Evolutionary conservation across 2,329 filamentous ascomycete species (phyloP).

Genomic region (Verticillium klebahnii): DNA sequence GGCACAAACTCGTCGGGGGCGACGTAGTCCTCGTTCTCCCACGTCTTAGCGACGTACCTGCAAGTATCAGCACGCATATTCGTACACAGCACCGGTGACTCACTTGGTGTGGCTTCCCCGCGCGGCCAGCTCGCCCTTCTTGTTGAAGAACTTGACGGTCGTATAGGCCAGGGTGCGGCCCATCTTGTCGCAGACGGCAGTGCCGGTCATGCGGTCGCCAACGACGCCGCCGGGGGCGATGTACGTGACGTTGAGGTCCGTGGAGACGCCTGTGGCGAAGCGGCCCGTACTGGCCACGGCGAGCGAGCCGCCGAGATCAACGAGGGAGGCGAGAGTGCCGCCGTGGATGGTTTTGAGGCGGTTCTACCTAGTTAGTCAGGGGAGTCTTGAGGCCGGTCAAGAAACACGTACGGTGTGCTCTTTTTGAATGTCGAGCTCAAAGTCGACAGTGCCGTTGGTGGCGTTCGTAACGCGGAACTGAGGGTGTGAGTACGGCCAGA

Average conservation of each 20-base stretch:
- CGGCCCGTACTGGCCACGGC: slow-evolving; percentile 61
- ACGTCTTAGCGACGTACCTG: slow-evolving; percentile 38
- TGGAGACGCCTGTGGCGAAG: slow-evolving; percentile 60
- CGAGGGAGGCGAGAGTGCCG: slow-evolving; percentile 73
- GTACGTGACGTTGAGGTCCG: slow-evolving; percentile 63
- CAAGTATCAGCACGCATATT: neutral
- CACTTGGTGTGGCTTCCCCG: slow-evolving; percentile 64
- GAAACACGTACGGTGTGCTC: slow-evolving; percentile 61
- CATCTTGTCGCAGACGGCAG: slow-evolving; percentile 59
- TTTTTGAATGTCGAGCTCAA: slow-evolving; percentile 70
- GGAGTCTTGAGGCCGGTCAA: neutral
- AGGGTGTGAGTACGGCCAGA: neutral
- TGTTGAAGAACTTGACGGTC: slow-evolving; percentile 53
- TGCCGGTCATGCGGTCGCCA: slow-evolving; percentile 51
- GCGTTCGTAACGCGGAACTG: slow-evolving; percentile 66
- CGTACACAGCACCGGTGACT: slow-evolving; percentile 12
- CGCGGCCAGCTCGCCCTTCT: slow-evolving; percentile 54
- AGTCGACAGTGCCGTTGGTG: slow-evolving; percentile 63
- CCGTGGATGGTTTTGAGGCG: slow-evolving; percentile 73
- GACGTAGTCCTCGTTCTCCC: slow-evolving; percentile 29
- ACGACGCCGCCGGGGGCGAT: slow-evolving; percentile 52
- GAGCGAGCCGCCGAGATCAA: slow-evolving; percentile 61
- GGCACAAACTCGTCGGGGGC: slow-evolving; percentile 26
- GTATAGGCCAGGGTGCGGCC: slow-evolving; percentile 62
- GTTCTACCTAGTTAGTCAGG: slow-evolving; percentile 47